Conservation (phyloP, 768 basidiomycete genomes). For the Boletus pseudo-olivaceus region DNA sequence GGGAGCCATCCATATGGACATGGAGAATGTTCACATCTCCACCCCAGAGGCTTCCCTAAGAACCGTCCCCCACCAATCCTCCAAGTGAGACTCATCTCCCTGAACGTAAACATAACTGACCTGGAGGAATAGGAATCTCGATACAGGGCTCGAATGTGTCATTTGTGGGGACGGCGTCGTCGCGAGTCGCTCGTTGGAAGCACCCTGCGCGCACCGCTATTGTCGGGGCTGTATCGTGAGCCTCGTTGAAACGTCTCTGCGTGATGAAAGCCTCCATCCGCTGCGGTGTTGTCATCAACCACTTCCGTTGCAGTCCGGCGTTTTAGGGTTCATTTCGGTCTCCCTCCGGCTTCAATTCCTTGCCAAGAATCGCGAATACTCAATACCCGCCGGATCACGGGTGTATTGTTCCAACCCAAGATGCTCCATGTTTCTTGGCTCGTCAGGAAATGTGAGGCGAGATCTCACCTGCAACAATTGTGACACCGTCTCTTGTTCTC, state of each 20-base stretch:
- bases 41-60: not conserved
- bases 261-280: slow-evolving; percentile 52
- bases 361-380: slow-evolving; percentile 45
- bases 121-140: not conserved
- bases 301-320: slow-evolving; percentile 26
- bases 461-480: slow-evolving; percentile 42
- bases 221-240: slow-evolving; percentile 42
- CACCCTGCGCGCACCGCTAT: slow-evolving; percentile 46
- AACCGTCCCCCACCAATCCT: not conserved
- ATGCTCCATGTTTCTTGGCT: slow-evolving; percentile 54
- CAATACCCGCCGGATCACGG: slow-evolving; percentile 37
- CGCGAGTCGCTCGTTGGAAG: slow-evolving; percentile 27
- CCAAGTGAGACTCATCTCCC: slow-evolving; percentile 1
- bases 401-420: slow-evolving; percentile 48
- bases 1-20: not conserved
- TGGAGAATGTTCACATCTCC: slow-evolving; percentile 2
- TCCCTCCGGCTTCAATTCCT: slow-evolving; percentile 33
- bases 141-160: slow-evolving; percentile 28
- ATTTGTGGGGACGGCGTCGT: slow-evolving; percentile 40
- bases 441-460: slow-evolving; percentile 19
- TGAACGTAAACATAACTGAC: not conserved
- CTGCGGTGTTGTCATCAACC: slow-evolving; percentile 46
- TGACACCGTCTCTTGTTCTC: slow-evolving; percentile 37
- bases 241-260: slow-evolving; percentile 40
- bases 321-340: slow-evolving; percentile 31